Evolutionary conservation across 1,284 basidiomycete genomes (phyloP).

Genomic region (Coniferiporia weirii): DNA sequence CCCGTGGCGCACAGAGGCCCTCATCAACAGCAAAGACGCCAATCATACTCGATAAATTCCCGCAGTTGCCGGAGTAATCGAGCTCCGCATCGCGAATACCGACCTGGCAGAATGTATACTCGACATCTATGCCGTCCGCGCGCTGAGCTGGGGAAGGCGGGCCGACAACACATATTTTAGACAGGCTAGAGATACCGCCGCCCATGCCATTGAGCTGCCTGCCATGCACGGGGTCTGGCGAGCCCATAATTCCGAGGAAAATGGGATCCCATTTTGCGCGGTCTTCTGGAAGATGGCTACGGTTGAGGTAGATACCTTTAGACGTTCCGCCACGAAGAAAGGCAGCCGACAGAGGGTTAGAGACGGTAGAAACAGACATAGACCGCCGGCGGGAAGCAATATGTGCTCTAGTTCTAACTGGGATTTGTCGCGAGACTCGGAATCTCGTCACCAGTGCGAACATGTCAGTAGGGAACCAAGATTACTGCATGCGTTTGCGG

Average conservation of each 20-base stretch:
- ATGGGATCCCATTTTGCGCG: slow-evolving; percentile 51
- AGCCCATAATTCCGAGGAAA: slow-evolving; percentile 78
- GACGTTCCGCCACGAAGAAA: slow-evolving; percentile 76
- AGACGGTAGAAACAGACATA: background rate
- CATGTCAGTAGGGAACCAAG: too few relatives aligned
- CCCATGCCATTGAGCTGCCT: slow-evolving; percentile 83
- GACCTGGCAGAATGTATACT: slow-evolving; percentile 63
- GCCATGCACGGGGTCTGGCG: slow-evolving; percentile 67
- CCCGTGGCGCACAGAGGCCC: slow-evolving; percentile 38
- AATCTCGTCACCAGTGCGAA: too few relatives aligned
- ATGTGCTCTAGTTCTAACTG: too few relatives aligned
- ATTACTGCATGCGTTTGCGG: too few relatives aligned
- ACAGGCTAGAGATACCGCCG: slow-evolving; percentile 73
- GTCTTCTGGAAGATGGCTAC: slow-evolving; percentile 44
- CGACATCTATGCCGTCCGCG: slow-evolving; percentile 44
- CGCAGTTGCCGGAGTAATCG: slow-evolving; percentile 67
- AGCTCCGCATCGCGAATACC: slow-evolving; percentile 50
- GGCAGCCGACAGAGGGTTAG: slow-evolving; percentile 49
- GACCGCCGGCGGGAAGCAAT: background rate
- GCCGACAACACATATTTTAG: slow-evolving; percentile 74
- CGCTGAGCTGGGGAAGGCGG: slow-evolving; percentile 36
- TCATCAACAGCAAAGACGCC: slow-evolving; percentile 64
- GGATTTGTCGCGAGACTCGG: too few relatives aligned
- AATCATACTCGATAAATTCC: slow-evolving; percentile 63
- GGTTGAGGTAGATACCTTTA: slow-evolving; percentile 68